Evolutionary conservation across 2,329 filamentous ascomycete species (phyloP).

Genomic region (Colletotrichum limetticola): DNA sequence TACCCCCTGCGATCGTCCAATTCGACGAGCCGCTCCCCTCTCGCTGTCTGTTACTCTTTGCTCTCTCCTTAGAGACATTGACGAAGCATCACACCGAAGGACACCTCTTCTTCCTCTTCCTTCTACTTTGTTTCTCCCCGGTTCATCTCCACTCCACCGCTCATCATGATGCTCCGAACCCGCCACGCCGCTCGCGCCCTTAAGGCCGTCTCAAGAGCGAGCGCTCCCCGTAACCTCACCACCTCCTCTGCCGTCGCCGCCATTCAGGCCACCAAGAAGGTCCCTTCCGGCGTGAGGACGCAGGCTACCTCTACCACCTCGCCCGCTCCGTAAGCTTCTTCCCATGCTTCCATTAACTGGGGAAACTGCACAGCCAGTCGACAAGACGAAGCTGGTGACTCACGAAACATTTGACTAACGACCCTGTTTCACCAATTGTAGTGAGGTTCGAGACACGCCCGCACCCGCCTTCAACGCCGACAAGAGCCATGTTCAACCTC

Average conservation of each 20-base stretch:
- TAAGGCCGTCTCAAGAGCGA: constrained; percentile 52
- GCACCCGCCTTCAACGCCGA: constrained; percentile 70
- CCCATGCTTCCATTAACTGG: background rate
- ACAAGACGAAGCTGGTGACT: background rate
- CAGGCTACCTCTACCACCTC: constrained; percentile 61
- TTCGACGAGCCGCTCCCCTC: constrained; percentile 30
- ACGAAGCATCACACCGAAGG: constrained; percentile 28
- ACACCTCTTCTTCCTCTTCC: constrained; percentile 21
- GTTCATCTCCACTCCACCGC: constrained; percentile 29
- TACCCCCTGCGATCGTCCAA: constrained; percentile 28
- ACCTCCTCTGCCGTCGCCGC: constrained; percentile 50
- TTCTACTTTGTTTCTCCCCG: constrained; percentile 16
- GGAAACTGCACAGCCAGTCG: background rate
- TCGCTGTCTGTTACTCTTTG: background rate
- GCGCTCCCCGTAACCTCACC: constrained; percentile 51
- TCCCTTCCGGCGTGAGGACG: constrained; percentile 54
- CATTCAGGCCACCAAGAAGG: constrained; percentile 51
- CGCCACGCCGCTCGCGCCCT: constrained; percentile 60
- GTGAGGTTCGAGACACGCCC: constrained; percentile 68
- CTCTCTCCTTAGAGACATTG: background rate
- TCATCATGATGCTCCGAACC: constrained; percentile 58
- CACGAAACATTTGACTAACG: constrained; percentile 37
- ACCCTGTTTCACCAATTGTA: constrained; percentile 42
- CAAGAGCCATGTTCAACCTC: constrained; percentile 73
- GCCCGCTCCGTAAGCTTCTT: constrained; percentile 62